Base-by-base conservation (phyloP, 73 alveolate species). In the Uronychia setigera region DNA sequence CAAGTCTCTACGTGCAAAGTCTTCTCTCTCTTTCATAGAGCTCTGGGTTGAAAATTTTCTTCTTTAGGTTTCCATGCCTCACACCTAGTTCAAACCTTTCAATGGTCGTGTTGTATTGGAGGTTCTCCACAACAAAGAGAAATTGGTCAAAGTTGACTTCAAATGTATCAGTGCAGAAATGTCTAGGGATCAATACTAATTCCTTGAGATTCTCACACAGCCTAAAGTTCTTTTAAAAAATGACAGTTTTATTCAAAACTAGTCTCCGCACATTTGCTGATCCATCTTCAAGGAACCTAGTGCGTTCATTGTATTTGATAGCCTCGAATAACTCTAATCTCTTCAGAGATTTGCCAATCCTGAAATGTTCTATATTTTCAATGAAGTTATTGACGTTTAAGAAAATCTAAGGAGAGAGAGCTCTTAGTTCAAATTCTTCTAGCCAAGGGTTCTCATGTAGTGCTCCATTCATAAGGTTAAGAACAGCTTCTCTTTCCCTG, bases 11-110 rank as follows among this genome's bases (percentile, higher is more conserved):
- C 1, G 90, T 83, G 60, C 19, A 25, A 26, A 31, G 5, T 35
- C 58, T 83, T 34, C 90, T 28, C 75, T 83, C 90, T 34, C 34
- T 83, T 28, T 83, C 90, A 35, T 83, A 83, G 29, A 83, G 79
- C 25, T 76, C 79, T 25, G 26, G 14, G 32, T 83, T 83, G 33
- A 83, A 75, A 33, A 83, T 76, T 27, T 83, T 83, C 58, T 75
- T 35, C 79, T 83, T 74, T n/a, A 79, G 26, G 76, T 76, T 74
- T 0, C 90, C 90, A 76, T 83, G 79, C 31, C 80, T 74, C 33
- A 83, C 35, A 0, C 90, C 90, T 1, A 83, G 31, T 32, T 83
- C 84, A 33, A 83, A 83, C 9, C 26, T 13, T 27, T 77, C 28
- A 1, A 83, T 1, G 28, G 84, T 76, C 19, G 59, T 25, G 79